Evolutionary conservation across 805 yeast genomes (phyloP), one percentile per base, ranked within the genome.

Genomic region (Suhomyces faveliae): DNA sequence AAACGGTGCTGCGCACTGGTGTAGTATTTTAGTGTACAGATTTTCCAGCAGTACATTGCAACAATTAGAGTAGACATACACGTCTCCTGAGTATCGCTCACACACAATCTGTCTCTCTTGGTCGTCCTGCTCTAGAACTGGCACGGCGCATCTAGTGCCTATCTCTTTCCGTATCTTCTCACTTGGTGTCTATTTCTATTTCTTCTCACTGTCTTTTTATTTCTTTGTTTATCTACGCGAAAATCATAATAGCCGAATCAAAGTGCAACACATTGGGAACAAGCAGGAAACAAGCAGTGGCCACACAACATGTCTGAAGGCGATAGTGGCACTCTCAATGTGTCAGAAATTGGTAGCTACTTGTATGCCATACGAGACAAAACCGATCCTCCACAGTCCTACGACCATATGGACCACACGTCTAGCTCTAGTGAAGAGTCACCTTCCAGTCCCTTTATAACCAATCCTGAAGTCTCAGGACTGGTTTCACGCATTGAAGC

Each of bases 381-480:
- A 24, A 41, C 43, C 19, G 21, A 33, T 11, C 37, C 37, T 12
- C 21, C 21, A 15, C 37, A 33, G 15, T 15, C 37, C 19, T 17
- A 33, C 9, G 21, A 10, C 37, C 37, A 33, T 12, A 11, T n/a
- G 12, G 37, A 33, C 37, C 37, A 10, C 37, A 17, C 25, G 23
- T n/a, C 27, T 21, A 23, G 24, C 20, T 23, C n/a, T 23, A 24
- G 25, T 27, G 35, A 42, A 12, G 27, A 25, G 21, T 33, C 40
- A 5, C 21, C 35, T 20, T 47, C 48, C 35, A 51, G 55, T 30
- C 50, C 53, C 6, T 49, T 51, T 40, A 47, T 51, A 10, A 45
- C 53, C 20, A 43, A 51, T 15, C 55, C 54, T 20, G 43, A 49
- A n/a, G 23, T 38, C 19, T 33, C 43, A 13, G 37, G 19, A 21